Base-by-base conservation (phyloP, 805 yeast genomes). In the Komagataella pseudopastoris region DNA sequence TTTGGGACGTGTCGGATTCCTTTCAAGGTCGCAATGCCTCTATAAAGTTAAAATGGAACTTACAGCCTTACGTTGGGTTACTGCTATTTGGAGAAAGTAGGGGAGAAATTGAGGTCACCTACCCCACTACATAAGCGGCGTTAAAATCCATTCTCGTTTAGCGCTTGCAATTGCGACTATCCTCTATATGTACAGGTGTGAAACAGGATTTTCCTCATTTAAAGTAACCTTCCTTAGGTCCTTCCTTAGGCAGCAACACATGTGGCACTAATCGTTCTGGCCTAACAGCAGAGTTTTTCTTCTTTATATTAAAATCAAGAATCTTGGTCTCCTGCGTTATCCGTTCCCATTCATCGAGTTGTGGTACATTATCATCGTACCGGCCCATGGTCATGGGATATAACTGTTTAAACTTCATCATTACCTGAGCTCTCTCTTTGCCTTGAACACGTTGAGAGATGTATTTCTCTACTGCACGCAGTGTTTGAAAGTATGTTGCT, bases 11-110 rank as follows among this genome's bases (percentile, higher is more conserved):
- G 50, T 83, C 81, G 59, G 76, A 77, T 51, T 66, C 75, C 20
- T 76, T 83, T 54, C 70, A 78, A 49, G 79, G 77, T 50, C 78
- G 85, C 59, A 77, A 83, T 20, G 88, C 95, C 18, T 71, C 69
- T 3, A 70, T 91, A 52, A 78, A 74, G 54, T 70, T 91, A 50
- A 89, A 87, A 56, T 91, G 96, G 91, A 90, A 90, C 63, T 75
- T 91, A 48, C 98, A 91, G 68, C 99, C 99, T 1, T 75, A 81
- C 64, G 79, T 91, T 6, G 99, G 99, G 10, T 80, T 88, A 0
- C 68, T 91, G 55, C 63, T 80, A 0, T 85, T 71, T 64, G 96
- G 96, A 3, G 74, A 76, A 51, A 74, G 80, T 7, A 60, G 59
- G 43, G 57, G 55, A 18, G 53, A 53, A 20, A 52, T 59, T 46